A percentile compares a stretch with the other conserved stretches of the same genome.
These are phyloP conservation scores for Rhodosporidiobolus sp. DNA, from an alignment of 768 basidiomycete genomes.

Conservation along the genomic window DNA sequence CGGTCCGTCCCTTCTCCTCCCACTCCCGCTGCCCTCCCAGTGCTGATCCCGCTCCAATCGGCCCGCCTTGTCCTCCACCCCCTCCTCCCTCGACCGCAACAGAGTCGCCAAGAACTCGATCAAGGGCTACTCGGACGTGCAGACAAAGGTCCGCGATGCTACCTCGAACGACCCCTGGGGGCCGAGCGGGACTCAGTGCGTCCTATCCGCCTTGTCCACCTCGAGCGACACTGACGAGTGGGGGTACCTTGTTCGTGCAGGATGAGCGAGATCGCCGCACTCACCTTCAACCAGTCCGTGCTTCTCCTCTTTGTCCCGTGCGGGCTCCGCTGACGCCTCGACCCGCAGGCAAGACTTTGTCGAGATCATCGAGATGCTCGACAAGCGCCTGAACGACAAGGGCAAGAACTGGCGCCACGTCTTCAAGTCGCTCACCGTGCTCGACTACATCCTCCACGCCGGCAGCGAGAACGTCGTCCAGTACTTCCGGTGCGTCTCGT, in stretches of 20 bases:
- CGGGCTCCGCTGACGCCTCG: not conserved
- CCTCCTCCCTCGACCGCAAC: no score
- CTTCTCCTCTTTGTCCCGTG: not conserved
- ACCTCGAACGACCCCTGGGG: slow-evolving; percentile 77
- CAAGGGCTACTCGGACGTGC: slow-evolving; percentile 79
- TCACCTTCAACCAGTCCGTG: slow-evolving; percentile 93
- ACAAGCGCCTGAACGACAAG: slow-evolving; percentile 96
- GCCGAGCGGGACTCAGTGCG: slow-evolving; percentile 72
- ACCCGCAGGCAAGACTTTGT: slow-evolving; percentile 81
- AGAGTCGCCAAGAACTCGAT: slow-evolving; percentile 43
- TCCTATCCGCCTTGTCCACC: not conserved
- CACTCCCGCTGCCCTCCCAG: not conserved
- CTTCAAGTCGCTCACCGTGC: slow-evolving; percentile 92
- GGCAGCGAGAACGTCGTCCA: slow-evolving; percentile 98
- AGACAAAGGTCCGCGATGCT: slow-evolving; percentile 83
- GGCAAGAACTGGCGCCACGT: slow-evolving; percentile 99
- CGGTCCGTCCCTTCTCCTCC: slow-evolving; percentile 9
- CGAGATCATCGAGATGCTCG: slow-evolving; percentile 99
- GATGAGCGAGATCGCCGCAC: slow-evolving; percentile 97
- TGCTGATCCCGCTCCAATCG: no score
- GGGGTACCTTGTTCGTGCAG: slow-evolving; percentile 7
- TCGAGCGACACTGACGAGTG: not conserved
- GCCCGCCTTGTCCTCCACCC: not conserved
- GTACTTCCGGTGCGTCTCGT: slow-evolving; percentile 62
- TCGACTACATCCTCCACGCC: slow-evolving; percentile 93